A percentile compares a stretch with the other conserved stretches of the same genome.
These are phyloP conservation scores for Inonotus hispidus DNA, from an alignment of 1,284 basidiomycete species.

Conservation along the genomic window DNA sequence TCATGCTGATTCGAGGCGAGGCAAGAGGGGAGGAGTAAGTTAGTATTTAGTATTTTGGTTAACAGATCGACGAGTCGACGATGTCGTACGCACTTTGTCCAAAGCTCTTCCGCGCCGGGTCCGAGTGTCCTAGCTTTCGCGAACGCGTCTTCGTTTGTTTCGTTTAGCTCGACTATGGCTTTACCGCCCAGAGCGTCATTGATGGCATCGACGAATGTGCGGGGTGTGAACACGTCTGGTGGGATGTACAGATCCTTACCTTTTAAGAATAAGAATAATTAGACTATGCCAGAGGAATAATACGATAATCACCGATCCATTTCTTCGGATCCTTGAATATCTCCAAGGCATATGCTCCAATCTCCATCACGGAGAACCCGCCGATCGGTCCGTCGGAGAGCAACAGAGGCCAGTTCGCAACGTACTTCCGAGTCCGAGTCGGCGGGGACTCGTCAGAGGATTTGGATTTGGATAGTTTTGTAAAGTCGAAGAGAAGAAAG, in stretches of 20 bases:
- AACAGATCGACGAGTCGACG: neutral
- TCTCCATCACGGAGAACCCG: conserved; percentile 7
- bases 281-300: too few relatives aligned
- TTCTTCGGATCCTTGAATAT: conserved; percentile 19
- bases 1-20: neutral
- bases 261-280: neutral
- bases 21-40: neutral
- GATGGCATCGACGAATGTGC: conserved; percentile 1
- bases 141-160: neutral
- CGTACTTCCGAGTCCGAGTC: neutral
- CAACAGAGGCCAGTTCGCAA: conserved; percentile 12
- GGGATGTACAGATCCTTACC: conserved; percentile 15
- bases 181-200: conserved; percentile 4
- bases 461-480: neutral
- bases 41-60: neutral
- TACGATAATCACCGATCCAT: conserved; percentile 14
- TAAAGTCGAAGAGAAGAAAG: conserved; percentile 12
- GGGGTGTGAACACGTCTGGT: conserved; percentile 13
- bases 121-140: neutral
- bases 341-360: conserved; percentile 14
- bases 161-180: neutral
- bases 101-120: neutral
- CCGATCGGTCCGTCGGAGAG: conserved; percentile 12
- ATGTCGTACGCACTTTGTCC: conserved; percentile 3
- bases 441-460: neutral